Conservation (phyloP, 1,284 basidiomycete species). For the Pascua guehoae region DNA sequence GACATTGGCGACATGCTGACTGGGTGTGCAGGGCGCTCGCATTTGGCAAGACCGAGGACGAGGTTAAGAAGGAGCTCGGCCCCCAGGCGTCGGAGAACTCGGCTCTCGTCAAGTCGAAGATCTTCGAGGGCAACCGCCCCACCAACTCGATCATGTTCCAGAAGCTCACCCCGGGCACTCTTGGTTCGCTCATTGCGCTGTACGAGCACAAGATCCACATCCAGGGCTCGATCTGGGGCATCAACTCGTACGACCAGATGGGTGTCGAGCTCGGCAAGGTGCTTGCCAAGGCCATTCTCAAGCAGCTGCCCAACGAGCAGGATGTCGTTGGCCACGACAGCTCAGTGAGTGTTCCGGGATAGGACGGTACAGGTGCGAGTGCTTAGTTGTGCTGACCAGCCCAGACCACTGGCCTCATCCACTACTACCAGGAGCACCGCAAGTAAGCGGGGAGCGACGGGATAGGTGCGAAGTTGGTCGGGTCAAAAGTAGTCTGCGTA, state of each 20-base stretch:
- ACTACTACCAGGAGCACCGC: conserved; percentile 85
- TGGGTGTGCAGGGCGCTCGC: conserved; percentile 65
- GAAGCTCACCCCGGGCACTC: conserved; percentile 79
- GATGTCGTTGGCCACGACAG: conserved; percentile 88
- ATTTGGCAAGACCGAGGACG: conserved; percentile 91
- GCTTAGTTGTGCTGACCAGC: conserved; percentile 1
- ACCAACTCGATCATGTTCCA: conserved; percentile 97
- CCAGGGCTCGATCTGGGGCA: conserved; percentile 95
- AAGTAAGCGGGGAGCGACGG: conserved; percentile 27
- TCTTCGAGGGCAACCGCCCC: conserved; percentile 95
- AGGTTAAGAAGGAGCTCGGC: conserved; percentile 77
- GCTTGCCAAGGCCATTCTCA: conserved; percentile 90
- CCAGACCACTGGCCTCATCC: conserved; percentile 86
- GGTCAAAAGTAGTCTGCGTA: background rate
- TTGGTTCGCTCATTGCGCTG: conserved; percentile 58
- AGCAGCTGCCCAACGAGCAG: conserved; percentile 73
- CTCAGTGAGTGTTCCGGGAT: conserved; percentile 60
- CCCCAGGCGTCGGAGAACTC: conserved; percentile 68
- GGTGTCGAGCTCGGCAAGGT: conserved; percentile 94
- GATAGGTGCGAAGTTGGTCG: background rate
- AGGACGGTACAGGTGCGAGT: background rate
- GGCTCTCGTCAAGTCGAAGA: conserved; percentile 89
- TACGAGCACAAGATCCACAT: conserved; percentile 97
- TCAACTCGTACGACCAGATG: conserved; percentile 81
- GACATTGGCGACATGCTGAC: conserved; percentile 3